phyloP scores from a whole-genome alignment of 768 basidiomycete species.

The Boletellus sp. region DNA sequence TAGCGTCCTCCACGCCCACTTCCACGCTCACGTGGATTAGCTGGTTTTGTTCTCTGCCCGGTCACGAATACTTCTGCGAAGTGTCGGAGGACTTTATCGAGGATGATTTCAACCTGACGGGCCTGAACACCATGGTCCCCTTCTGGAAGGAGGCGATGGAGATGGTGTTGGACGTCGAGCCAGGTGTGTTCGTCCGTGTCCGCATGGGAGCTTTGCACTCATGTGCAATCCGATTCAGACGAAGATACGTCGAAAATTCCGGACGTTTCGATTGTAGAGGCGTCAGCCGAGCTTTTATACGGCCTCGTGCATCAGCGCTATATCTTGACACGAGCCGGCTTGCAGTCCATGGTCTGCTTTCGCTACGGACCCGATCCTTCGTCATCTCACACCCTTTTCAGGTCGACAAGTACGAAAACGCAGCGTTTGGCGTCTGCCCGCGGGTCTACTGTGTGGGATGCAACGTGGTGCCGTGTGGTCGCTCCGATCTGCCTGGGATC shows the following conservation, averaged over 20 bases:
- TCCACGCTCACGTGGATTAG: conserved; percentile 93
- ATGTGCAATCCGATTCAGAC: conserved; percentile 39
- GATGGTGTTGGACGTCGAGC: conserved; percentile 99
- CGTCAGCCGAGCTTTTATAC: conserved; percentile 94
- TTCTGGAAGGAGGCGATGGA: conserved; percentile 99
- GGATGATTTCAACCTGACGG: conserved; percentile 98
- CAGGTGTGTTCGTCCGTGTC: conserved; percentile 57
- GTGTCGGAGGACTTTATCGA: conserved; percentile 99
- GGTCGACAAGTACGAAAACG: conserved; percentile 95
- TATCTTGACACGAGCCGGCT: conserved; percentile 90
- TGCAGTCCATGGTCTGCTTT: conserved; percentile 83
- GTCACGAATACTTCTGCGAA: conserved; percentile 98
- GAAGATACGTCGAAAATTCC: conserved; percentile 96
- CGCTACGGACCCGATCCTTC: conserved; percentile 10
- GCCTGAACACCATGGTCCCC: conserved; percentile 91
- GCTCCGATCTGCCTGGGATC: conserved; percentile 91
- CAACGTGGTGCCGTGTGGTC: conserved; percentile 91
- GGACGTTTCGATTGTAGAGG: conserved; percentile 97
- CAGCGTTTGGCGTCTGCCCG: conserved; percentile 90
- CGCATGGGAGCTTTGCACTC: conserved; percentile 10
- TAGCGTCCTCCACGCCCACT: conserved; percentile 87
- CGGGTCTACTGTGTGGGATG: conserved; percentile 89
- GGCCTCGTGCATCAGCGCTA: conserved; percentile 97
- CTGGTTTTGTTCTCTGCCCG: conserved; percentile 93
- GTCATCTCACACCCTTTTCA: conserved; percentile 32